Percentiles rank a stretch among this genome's conserved stretches.
These are phyloP conservation scores for Mortierella sp. DNA, from an alignment of 371 early-diverging fungal genomes.

Conservation along the genomic window DNA sequence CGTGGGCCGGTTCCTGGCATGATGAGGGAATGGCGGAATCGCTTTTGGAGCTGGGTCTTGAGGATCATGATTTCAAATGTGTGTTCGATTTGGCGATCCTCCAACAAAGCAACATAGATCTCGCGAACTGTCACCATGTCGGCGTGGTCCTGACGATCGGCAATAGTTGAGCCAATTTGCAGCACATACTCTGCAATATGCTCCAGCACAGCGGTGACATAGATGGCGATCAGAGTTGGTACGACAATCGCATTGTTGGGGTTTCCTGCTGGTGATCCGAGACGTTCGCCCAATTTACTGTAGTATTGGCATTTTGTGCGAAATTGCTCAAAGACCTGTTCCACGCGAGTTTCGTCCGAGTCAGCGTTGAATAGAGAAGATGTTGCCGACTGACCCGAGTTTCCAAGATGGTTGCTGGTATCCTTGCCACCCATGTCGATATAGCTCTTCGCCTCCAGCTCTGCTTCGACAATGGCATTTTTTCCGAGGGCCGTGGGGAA, in stretches of 20 bases:
- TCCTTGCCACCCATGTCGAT: conserved; percentile 69
- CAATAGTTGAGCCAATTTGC: conserved; percentile 70
- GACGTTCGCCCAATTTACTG: conserved; percentile 71
- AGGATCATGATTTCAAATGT: conserved; percentile 70
- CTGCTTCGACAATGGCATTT: conserved; percentile 79
- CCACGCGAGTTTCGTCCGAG: conserved; percentile 56
- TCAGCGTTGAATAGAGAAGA: conserved; percentile 50
- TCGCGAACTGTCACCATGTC: conserved; percentile 73
- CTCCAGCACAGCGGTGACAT: conserved; percentile 76
- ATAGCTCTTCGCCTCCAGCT: conserved; percentile 75
- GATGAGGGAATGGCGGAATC: conserved; percentile 47
- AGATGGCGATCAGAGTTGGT: conserved; percentile 75
- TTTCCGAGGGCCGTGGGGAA: conserved; percentile 74
- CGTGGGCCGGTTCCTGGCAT: conserved; percentile 45
- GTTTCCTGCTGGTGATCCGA: conserved; percentile 47
- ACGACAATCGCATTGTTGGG: conserved; percentile 59
- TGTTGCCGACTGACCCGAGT: conserved; percentile 35
- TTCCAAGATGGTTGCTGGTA: conserved; percentile 45
- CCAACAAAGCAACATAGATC: conserved; percentile 69
- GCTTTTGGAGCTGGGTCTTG: conserved; percentile 69
- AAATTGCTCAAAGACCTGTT: conserved; percentile 61
- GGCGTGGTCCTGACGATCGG: conserved; percentile 70
- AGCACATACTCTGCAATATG: conserved; percentile 76
- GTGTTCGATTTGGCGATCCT: conserved; percentile 69
- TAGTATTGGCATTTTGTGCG: conserved; percentile 70